Evolutionary conservation across 1,284 basidiomycete genomes (phyloP), one percentile per base, ranked within the genome.

Genomic region (Papiliotrema fonsecae): DNA sequence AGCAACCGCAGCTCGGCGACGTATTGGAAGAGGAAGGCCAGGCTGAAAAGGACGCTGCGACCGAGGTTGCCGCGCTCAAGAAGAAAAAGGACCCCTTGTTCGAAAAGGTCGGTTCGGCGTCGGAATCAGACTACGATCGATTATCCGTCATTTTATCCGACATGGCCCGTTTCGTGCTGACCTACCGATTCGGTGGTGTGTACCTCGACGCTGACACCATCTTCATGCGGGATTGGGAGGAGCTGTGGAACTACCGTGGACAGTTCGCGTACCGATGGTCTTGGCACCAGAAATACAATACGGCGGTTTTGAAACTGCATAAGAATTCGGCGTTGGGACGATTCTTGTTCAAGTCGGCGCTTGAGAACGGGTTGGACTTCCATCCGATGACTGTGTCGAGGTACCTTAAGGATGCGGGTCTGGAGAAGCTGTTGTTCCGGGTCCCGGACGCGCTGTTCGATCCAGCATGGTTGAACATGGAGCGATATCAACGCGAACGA

Each of bases 251-350:
- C 21, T 89, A 85, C 82, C 82, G 83, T 58, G 87, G 87, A 22
- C 86, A 87, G 32, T 92, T 89, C 59, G 87, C 88, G 4, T 92
- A 90, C 65, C 79, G 87, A 2, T 90, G 88, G 88, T 85, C 82
- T 32, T 81, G 85, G 49, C 73, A 88, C 53, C 79, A 84, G 57
- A 85, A 83, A 63, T 90, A 90, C 70, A 90, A 90, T 74, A 91
- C 88, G 14, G 88, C 88, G 2, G 86, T 91, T 4, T 78, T 91
- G 49, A 86, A 84, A 62, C 76, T 92, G 73, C 86, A 88, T 77
- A 87, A 86, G 64, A 81, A 81, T 5, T 86, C 85, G 6, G 88
- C 88, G 3, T 73, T 92, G 18, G 86, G 86, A 21, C 84, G 81
- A 38, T 88, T 90, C 72, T 73, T 92, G 49, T 88, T 92, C 76